Evolutionary conservation across 306 rosid genomes (phyloP).

Genomic region (Comarum palustre): DNA sequence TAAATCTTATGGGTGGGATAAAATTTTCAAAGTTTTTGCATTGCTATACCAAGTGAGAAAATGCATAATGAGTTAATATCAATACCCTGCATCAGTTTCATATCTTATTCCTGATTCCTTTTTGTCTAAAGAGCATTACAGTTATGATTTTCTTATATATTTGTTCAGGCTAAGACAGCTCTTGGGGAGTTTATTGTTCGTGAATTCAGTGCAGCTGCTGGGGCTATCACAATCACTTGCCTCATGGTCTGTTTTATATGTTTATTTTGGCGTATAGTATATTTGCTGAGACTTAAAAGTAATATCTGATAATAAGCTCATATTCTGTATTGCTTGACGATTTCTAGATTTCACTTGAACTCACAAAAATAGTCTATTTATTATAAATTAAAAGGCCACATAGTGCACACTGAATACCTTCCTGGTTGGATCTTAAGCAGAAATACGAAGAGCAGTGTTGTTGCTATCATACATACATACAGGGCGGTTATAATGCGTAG

Average conservation of each 20-base stretch:
- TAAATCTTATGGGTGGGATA: not conserved
- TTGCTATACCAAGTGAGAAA: not conserved
- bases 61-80: not conserved
- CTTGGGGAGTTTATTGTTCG: conserved; percentile 55
- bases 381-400: not conserved
- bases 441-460: not conserved
- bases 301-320: not conserved
- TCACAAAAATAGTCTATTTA: not conserved
- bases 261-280: not conserved
- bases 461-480: not conserved
- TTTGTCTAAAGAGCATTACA: not conserved
- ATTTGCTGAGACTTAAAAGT: not conserved
- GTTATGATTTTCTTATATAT: not conserved
- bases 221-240: conserved; percentile 84
- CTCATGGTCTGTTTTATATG: conserved; percentile 61
- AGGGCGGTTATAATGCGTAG: too few species aligned
- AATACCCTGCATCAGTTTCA: not conserved
- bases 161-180: conserved; percentile 55
- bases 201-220: conserved; percentile 76
- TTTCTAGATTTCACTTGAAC: not conserved
- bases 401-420: not conserved
- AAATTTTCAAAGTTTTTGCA: not conserved
- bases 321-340: not conserved
- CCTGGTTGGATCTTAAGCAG: not conserved
- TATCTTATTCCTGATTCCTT: not conserved